Conservation (phyloP, 306 rosid species). For the Vigna nakashimae region DNA sequence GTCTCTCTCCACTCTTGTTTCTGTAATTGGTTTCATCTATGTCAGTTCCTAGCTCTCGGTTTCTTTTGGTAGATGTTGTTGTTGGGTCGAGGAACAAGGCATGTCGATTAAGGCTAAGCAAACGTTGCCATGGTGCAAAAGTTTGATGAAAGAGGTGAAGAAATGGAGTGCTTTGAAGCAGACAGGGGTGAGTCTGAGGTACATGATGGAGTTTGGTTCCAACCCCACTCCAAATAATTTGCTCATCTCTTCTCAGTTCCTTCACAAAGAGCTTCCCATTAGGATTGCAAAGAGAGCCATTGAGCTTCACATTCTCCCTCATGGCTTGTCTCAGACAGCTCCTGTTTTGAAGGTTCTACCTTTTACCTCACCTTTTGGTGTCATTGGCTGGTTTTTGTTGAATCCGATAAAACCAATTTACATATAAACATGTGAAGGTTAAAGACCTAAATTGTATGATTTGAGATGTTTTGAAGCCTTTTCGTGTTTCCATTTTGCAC, state of each 20-base stretch:
- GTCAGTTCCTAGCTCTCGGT: background rate
- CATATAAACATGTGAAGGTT: no score
- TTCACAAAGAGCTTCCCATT: constrained; percentile 85
- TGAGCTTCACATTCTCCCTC: constrained; percentile 79
- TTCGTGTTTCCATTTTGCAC: background rate
- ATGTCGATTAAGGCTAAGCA: constrained; percentile 70
- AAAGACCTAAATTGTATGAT: no score
- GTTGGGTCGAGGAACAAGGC: constrained; percentile 26
- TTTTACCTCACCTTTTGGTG: no score
- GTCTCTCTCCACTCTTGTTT: background rate
- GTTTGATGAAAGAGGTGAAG: constrained; percentile 66
- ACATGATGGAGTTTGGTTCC: constrained; percentile 91
- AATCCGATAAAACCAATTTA: no score
- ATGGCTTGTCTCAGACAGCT: constrained; percentile 73
- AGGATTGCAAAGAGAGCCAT: constrained; percentile 79
- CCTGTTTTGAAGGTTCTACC: constrained; percentile 66
- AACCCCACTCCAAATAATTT: constrained; percentile 58
- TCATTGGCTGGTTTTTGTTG: no score
- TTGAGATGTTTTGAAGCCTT: no score
- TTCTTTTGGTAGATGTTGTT: background rate
- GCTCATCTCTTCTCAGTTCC: constrained; percentile 79
- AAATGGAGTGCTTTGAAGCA: constrained; percentile 82
- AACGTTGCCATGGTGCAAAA: constrained; percentile 31
- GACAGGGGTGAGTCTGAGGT: constrained; percentile 79
- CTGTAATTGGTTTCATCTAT: background rate